Evolutionary conservation across 164 flowering plant species (phyloP).

Genomic region (Magnolia sinica): DNA sequence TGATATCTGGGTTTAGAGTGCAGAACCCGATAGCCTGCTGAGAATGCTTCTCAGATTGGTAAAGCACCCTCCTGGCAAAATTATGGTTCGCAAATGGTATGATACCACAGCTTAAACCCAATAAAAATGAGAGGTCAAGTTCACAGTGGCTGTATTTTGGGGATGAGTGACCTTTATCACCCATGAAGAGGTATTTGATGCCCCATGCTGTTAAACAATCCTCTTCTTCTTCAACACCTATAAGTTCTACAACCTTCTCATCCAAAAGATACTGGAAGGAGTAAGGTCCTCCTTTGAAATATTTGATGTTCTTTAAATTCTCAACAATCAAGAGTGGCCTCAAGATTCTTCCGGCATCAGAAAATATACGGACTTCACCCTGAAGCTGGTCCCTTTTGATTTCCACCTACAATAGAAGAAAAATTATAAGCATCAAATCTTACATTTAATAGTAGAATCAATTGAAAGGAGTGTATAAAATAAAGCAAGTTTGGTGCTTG

Average conservation of each 20-base stretch:
- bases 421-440: constrained; percentile 7
- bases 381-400: constrained; percentile 69
- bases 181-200: constrained; percentile 42
- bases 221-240: constrained; percentile 93
- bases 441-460: background rate
- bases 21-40: constrained; percentile 88
- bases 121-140: constrained; percentile 65
- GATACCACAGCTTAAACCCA: constrained; percentile 83
- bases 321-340: constrained; percentile 86
- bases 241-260: constrained; percentile 64
- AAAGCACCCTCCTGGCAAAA: constrained; percentile 82
- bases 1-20: constrained; percentile 66
- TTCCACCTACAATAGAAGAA: constrained; percentile 54
- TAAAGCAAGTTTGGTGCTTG: too few species aligned
- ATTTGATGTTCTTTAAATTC: constrained; percentile 52
- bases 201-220: constrained; percentile 82
- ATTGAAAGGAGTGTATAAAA: background rate
- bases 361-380: constrained; percentile 72
- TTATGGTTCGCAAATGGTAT: constrained; percentile 94
- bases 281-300: constrained; percentile 40
- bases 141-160: constrained; percentile 75
- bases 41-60: constrained; percentile 84
- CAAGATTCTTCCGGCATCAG: constrained; percentile 83
- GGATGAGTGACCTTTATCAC: constrained; percentile 29
- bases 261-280: constrained; percentile 58